A percentile compares a stretch with the other conserved stretches of the same genome.
phyloP scores from a whole-genome alignment of 164 flowering plant genomes.

The Vitis rupestris region DNA sequence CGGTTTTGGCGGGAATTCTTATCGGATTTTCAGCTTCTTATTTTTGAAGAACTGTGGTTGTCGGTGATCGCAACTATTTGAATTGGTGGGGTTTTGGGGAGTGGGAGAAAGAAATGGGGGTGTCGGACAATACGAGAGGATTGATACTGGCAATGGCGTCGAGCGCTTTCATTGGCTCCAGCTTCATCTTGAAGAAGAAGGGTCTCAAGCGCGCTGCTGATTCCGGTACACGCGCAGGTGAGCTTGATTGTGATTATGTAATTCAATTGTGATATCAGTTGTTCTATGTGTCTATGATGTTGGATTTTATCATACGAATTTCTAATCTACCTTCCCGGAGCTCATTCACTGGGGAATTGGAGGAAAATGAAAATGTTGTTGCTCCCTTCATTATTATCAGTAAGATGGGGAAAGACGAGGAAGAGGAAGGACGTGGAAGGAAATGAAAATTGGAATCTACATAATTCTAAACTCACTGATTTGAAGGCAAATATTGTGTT shows the following conservation, averaged over 20 bases:
- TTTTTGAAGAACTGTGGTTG: too few relatives aligned
- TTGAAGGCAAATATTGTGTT: too few relatives aligned
- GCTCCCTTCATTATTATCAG: too few relatives aligned
- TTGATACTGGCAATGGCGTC: constrained; percentile 63
- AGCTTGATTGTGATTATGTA: neutral
- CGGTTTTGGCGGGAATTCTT: too few relatives aligned
- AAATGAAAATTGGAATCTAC: too few relatives aligned
- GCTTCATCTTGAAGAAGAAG: constrained; percentile 83
- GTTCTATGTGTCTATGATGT: neutral
- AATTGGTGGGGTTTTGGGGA: neutral
- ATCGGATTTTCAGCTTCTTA: too few relatives aligned
- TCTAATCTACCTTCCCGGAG: neutral
- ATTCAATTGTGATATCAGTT: neutral
- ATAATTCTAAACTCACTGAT: too few relatives aligned
- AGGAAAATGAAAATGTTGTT: too few relatives aligned
- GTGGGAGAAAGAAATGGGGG: constrained; percentile 29
- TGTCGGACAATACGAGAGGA: constrained; percentile 63
- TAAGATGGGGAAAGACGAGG: too few relatives aligned
- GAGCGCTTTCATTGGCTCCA: constrained; percentile 69
- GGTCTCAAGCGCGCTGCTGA: constrained; percentile 74
- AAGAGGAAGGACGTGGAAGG: too few relatives aligned
- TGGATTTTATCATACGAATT: neutral
- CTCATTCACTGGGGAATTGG: too few relatives aligned
- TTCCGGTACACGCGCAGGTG: constrained; percentile 74
- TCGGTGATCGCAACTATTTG: too few relatives aligned